These are phyloP conservation scores for Cordyceps cateniannulata DNA, from an alignment of 2,329 filamentous ascomycete genomes.

Conservation along the genomic window DNA sequence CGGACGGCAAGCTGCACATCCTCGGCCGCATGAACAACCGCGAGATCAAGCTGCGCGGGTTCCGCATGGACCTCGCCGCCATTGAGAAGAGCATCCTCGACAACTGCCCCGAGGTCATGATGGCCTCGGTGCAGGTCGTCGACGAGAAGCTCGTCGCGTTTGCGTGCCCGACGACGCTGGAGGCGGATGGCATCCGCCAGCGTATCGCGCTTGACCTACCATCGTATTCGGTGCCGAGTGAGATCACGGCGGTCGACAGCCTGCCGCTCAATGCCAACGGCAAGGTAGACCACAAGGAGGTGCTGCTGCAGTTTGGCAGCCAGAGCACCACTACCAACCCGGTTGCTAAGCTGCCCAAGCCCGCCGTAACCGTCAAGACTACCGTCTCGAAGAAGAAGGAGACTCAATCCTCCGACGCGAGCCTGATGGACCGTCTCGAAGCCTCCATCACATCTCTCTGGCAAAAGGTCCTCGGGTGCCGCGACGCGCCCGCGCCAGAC, in stretches of 20 bases:
- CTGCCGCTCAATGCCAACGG: conserved; percentile 13
- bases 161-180: background rate
- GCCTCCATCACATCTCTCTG: background rate
- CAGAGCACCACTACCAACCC: background rate
- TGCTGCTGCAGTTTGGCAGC: background rate
- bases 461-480: background rate
- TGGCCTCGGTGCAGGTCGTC: background rate
- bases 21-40: conserved; percentile 8
- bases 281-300: conserved; percentile 14
- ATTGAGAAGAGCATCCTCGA: conserved; percentile 12
- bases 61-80: background rate
- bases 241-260: background rate
- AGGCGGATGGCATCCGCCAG: background rate
- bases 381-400: background rate
- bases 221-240: conserved; percentile 10
- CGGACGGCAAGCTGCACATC: conserved; percentile 1
- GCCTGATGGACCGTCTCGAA: background rate
- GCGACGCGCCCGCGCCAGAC: background rate
- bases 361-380: background rate
- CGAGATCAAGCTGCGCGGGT: conserved; percentile 6
- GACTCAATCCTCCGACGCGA: background rate
- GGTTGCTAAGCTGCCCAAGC: background rate
- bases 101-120: background rate
- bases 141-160: background rate
- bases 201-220: conserved; percentile 11